Evolutionary conservation across 805 yeast genomes (phyloP).

Genomic region (Saturnispora diversa): DNA sequence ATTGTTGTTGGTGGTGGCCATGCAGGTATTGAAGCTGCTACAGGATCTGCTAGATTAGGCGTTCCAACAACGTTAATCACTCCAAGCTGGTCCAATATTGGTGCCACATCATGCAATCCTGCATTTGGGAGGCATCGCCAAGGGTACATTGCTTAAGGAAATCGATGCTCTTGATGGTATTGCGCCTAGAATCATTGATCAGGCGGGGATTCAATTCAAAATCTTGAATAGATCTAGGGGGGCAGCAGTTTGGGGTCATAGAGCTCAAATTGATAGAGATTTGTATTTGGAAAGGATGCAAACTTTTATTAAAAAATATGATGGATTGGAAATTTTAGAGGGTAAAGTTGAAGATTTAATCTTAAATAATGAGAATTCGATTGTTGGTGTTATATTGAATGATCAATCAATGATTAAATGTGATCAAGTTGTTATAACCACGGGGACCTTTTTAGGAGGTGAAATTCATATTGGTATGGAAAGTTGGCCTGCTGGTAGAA

Average conservation of each 20-base stretch:
- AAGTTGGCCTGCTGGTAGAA: conserved; percentile 81
- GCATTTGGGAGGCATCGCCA: conserved; percentile 97
- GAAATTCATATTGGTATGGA: conserved; percentile 88
- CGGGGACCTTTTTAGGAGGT: conserved; percentile 92
- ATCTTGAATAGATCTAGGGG: conserved; percentile 82
- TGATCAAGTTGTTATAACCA: conserved; percentile 73
- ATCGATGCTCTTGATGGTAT: conserved; percentile 97
- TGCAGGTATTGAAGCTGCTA: conserved; percentile 97
- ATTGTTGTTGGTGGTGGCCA: conserved; percentile 96
- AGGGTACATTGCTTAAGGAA: conserved; percentile 85
- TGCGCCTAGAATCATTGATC: conserved; percentile 76
- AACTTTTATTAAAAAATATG: conserved; percentile 44
- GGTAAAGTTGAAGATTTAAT: conserved; percentile 83
- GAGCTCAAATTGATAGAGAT: conserved; percentile 90
- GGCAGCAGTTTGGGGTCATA: conserved; percentile 96
- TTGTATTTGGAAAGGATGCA: conserved; percentile 80
- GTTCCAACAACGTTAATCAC: conserved; percentile 64
- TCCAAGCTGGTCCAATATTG: conserved; percentile 66
- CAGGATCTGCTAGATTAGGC: conserved; percentile 86
- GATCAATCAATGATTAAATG: conserved; percentile 57
- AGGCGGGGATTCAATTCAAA: conserved; percentile 88
- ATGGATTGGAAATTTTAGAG: conserved; percentile 51
- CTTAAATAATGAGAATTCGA: conserved; percentile 31
- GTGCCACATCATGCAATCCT: conserved; percentile 95
- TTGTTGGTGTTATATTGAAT: conserved; percentile 59